Conservation (phyloP, 306 rosid species). For the Canavalia ensiformis region DNA sequence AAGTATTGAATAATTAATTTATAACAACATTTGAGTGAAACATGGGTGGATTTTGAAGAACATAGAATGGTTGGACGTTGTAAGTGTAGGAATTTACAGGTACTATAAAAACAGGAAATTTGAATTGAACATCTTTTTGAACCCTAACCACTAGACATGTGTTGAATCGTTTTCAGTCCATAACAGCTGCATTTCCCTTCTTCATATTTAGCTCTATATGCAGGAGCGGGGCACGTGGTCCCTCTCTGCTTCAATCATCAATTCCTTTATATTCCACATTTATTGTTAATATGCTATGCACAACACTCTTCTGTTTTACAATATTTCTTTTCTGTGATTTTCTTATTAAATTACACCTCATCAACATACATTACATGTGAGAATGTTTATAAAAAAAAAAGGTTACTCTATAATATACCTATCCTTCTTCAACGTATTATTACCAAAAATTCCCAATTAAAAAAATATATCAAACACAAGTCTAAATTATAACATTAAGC, state of each 20-base stretch:
- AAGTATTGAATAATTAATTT: too few relatives aligned
- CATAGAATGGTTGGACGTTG: neutral
- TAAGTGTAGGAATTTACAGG: neutral
- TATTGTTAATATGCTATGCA: slow-evolving; percentile 1
- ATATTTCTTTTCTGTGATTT: neutral
- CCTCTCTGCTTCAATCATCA: slow-evolving; percentile 26
- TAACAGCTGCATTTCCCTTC: slow-evolving; percentile 15
- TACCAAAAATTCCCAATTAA: too few relatives aligned
- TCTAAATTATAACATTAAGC: neutral
- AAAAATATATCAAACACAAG: neutral
- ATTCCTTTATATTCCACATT: neutral
- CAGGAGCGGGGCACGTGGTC: slow-evolving; percentile 2
- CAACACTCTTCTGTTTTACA: neutral
- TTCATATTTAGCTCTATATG: neutral
- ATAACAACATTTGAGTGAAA: too few relatives aligned
- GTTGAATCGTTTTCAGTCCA: slow-evolving; percentile 31
- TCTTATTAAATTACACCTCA: neutral
- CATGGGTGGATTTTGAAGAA: neutral
- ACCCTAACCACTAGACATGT: slow-evolving; percentile 45
- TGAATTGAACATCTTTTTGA: slow-evolving; percentile 18
- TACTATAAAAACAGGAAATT: neutral
- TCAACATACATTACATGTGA: slow-evolving; percentile 19
- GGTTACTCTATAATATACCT: neutral
- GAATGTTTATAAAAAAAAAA: neutral
- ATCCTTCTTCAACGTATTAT: neutral